Evolutionary conservation across 768 basidiomycete genomes (phyloP), one percentile per base, ranked within the genome.

Genomic region (Suillus luteus): DNA sequence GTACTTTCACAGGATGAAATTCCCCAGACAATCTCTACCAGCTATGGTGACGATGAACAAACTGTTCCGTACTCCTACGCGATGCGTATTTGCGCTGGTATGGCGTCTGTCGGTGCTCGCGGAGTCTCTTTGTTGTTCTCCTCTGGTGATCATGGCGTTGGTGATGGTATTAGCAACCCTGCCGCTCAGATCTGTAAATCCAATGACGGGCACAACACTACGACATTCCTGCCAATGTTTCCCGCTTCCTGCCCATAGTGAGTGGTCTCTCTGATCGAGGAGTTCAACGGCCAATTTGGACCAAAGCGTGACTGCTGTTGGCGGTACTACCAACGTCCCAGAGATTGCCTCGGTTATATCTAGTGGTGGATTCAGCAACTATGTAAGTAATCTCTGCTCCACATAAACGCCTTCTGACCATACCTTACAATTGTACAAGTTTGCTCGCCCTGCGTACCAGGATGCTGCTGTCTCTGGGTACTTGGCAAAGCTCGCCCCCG

Each of bases 351-450:
- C 81, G 0, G 72, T 59, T 65, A 88, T 90, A 77, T 90, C 88
- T 15, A 88, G 89, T 1, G 90, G 90, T 44, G 90, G 90, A 3
- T 92, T 91, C 77, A 90, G 88, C 71, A 79, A 88, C 65, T 84
- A 85, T 60, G 88, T 89, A 14, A 66, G 82, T 79, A 8, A 43
- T 15, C 17, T 14, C 10, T 24, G 17, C 6, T 22, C 17, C 19
- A 12, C 17, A 22, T 43, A 24, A 5, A 22, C 5, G 7, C 15
- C 40, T 62, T 14, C 43, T 48, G 49, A 64, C 52, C 51, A 17
- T 7, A 52, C 38, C 12, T 31, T 31, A 38, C 43, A 31, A 37
- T 24, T 1, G 27, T 10, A 31, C 37, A 62, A 88, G 85, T 88
- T 86, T 71, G 0, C 67, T 24, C 82, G 83, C 27, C 89, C 89